phyloP scores from a whole-genome alignment of 2,329 filamentous ascomycete species.

The Hypoxylon sp. region DNA sequence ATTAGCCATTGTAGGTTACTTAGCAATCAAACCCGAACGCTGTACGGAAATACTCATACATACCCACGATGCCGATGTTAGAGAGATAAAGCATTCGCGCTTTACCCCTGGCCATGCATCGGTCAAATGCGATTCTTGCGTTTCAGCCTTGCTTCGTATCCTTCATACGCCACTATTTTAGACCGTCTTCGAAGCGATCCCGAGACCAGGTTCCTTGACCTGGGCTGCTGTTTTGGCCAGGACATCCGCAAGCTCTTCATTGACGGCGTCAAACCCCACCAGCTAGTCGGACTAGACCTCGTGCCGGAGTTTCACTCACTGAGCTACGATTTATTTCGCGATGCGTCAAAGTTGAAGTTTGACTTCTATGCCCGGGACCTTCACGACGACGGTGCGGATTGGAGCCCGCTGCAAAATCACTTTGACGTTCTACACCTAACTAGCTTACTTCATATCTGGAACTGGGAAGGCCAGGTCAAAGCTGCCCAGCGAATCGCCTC shows the following conservation, averaged over 20 bases:
- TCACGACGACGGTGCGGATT: conserved; percentile 16
- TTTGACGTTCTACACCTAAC: conserved; percentile 17
- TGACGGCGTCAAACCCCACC: conserved; percentile 14
- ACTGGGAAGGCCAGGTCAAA: conserved; percentile 22
- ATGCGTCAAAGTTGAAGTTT: conserved; percentile 11
- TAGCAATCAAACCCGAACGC: conserved; percentile 8
- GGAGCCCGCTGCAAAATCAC: conserved; percentile 3
- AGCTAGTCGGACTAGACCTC: conserved; percentile 16
- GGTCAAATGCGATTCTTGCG: conserved; percentile 24
- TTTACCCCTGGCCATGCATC: conserved; percentile 23
- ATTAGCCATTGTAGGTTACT: conserved; percentile 17
- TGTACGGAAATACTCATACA: conserved; percentile 12
- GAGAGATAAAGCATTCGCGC: conserved; percentile 23
- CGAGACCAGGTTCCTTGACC: conserved; percentile 10
- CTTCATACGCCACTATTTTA: conserved; percentile 7
- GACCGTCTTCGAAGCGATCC: conserved; percentile 18
- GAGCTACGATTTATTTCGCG: conserved; percentile 23
- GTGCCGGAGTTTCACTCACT: conserved; percentile 15
- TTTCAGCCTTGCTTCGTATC: conserved; percentile 17
- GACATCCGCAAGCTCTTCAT: conserved; percentile 22
- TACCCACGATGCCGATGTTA: conserved; percentile 2
- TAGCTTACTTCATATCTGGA: conserved; percentile 20
- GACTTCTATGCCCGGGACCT: conserved; percentile 14
- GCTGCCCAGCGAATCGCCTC: conserved; percentile 17
- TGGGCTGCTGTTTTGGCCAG: conserved; percentile 21